Conservation (phyloP, 208 protist genomes). For the Crithidia brevicula region DNA sequence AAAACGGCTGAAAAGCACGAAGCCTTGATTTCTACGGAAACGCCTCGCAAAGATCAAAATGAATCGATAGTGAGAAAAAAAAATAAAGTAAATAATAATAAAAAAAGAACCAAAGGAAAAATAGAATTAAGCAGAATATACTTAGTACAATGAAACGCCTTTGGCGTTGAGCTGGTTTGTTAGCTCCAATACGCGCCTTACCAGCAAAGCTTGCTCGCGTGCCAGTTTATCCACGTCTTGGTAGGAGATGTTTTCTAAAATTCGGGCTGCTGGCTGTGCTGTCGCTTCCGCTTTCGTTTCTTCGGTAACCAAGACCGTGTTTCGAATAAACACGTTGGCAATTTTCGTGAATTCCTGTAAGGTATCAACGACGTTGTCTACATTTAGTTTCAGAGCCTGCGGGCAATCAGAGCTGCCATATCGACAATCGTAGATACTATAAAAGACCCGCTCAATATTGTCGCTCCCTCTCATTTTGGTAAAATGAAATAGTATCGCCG, state of each 20-base stretch:
- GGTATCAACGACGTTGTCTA: slow-evolving; percentile 71
- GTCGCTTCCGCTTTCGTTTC: not conserved
- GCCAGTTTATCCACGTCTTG: not conserved
- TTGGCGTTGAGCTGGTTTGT: not conserved
- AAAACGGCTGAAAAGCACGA: too few relatives aligned
- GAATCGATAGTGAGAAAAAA: too few relatives aligned
- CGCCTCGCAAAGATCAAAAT: too few relatives aligned
- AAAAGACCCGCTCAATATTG: slow-evolving; percentile 16
- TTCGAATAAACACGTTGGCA: slow-evolving; percentile 33
- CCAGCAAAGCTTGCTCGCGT: slow-evolving; percentile 12
- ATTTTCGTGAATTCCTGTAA: slow-evolving; percentile 60
- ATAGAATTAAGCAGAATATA: not conserved
- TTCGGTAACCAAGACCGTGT: not conserved
- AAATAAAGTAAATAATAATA: not conserved
- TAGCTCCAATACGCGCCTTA: slow-evolving; percentile 22
- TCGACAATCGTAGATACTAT: slow-evolving; percentile 11
- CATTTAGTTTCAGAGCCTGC: slow-evolving; percentile 35
- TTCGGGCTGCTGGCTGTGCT: not conserved
- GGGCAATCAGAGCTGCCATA: not conserved
- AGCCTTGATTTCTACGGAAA: too few relatives aligned
- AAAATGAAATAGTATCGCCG: slow-evolving; percentile 34
- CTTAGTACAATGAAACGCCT: not conserved
- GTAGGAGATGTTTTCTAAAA: not conserved
- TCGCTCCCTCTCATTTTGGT: slow-evolving; percentile 12
- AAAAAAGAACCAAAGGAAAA: slow-evolving; percentile 4